These are phyloP conservation scores for Micromonas commoda DNA, from an alignment of 139 green algal genomes.

Conservation along the genomic window DNA sequence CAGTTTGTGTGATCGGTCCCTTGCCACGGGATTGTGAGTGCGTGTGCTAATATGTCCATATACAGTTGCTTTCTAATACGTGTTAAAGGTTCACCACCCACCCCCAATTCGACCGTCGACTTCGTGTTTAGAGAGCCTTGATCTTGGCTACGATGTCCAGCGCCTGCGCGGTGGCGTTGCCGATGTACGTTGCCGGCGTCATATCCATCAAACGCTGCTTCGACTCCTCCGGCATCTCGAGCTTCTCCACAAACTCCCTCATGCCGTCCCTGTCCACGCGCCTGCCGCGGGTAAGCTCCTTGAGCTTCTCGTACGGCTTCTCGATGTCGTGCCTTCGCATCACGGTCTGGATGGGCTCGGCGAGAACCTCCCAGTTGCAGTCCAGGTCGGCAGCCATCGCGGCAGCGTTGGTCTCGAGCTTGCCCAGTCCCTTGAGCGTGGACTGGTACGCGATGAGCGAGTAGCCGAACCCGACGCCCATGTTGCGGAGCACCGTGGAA, in stretches of 20 bases:
- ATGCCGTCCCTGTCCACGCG: slow-evolving; percentile 48
- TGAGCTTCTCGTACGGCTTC: slow-evolving; percentile 98
- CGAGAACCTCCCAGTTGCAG: slow-evolving; percentile 65
- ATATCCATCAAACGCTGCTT: slow-evolving; percentile 61
- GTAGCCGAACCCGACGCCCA: slow-evolving; percentile 87
- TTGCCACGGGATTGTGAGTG: no score
- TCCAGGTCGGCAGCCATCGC: slow-evolving; percentile 40
- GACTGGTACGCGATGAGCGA: slow-evolving; percentile 82
- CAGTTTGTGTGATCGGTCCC: slow-evolving; percentile 22
- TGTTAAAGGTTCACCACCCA: no score
- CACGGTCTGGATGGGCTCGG: slow-evolving; percentile 95
- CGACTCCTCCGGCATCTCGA: slow-evolving; percentile 61
- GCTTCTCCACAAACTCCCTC: slow-evolving; percentile 67
- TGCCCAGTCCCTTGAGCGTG: slow-evolving; percentile 75
- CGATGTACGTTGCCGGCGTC: slow-evolving; percentile 84
- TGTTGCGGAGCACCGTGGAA: slow-evolving; percentile 94
- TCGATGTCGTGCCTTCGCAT: slow-evolving; percentile 74
- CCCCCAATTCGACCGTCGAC: neutral
- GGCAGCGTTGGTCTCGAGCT: slow-evolving; percentile 65
- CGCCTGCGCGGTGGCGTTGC: slow-evolving; percentile 62
- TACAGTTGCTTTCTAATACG: no score
- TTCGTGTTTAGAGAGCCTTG: neutral
- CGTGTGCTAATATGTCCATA: no score
- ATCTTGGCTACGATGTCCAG: slow-evolving; percentile 7
- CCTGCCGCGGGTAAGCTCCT: slow-evolving; percentile 88